Base-by-base conservation (phyloP, 2,329 filamentous ascomycete species). In the Pestalotiopsis sp. region DNA sequence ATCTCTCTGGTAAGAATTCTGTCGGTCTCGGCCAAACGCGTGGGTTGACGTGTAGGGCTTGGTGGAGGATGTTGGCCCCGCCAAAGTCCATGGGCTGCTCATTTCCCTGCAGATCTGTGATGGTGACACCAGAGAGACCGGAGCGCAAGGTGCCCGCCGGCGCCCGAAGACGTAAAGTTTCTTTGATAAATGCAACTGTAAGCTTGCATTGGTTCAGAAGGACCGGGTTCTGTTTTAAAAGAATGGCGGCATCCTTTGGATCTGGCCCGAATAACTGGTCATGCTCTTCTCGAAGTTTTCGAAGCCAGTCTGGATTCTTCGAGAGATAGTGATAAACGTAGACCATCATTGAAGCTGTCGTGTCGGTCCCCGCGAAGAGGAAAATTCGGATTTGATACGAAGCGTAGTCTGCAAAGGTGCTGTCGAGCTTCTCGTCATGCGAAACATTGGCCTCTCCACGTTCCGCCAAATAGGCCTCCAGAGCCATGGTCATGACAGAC, bases 1-100 rank as follows among this genome's bases (percentile, higher is more conserved):
- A 71, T 7, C 70, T 65, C 39, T 72, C 69, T 0, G 70, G 70
- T 25, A 71, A 59, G 49, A 72, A 71, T 7, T 71, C 67, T 0
- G n/a, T 20, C 3, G 68, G 36, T 14, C 66, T 23, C 12, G 67
- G 61, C 69, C 67, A 71, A 2, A 68, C 49, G 3, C 67, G 62
- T 4, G 69, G 69, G 39, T 72, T 69, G 20, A 61, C 6, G n/a
- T 69, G 69, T 13, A 69, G 20, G 5, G 67, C 69, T 6, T 61
- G 38, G 58, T 69, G 70, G 4, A 67, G 45, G 14, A 68, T 45
- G 25, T 68, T 45, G 17, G 31, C 57, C 4, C 39, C 61, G 5
- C 17, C 31, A 31, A 36, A 4, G 6, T 67, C 31, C 11, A 65
- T 65, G 5, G 67, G 69, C 12, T 65, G 63, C 39, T 45, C 27